Base-by-base conservation (phyloP, 441 rosid genomes). In the Croton setiger region DNA sequence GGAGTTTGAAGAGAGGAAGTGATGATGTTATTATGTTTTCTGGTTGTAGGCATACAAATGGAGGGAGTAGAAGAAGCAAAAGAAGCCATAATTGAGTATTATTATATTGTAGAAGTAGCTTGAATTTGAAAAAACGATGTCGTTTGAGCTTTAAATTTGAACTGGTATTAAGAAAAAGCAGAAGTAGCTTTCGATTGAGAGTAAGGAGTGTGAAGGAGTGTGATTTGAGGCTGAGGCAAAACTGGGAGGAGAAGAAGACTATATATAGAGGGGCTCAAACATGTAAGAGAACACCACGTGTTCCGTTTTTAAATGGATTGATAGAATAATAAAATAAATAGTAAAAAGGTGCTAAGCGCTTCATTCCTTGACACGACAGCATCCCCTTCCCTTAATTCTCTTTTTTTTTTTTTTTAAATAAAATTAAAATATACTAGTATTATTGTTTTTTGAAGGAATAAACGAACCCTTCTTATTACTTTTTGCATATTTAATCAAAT, bases 1-100 rank as follows among this genome's bases (percentile, higher is more conserved):
- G 77, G 82, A 27, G 85, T 70, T 49, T 72, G 83, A 45, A 81
- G 76, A 2, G 87, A 66, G 69, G 73, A 75, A 10, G 75, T 59
- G 63, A 79, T 53, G 62, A 27, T 27, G 31, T 27, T 27, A 27
- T 69, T 73, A 36, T 71, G 64, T 51, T 68, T 83, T 27, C 59
- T 64, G 52, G 63, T 62, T 35, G 70, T 62, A 39, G 70, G 66
- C 71, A 51, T 77, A 1, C 35, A 43, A 67, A 71, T 51, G 49
- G 65, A 48, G n/a, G 5, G 18, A 35, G 10, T 60, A 35, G 5
- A 60, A 33, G 51, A 56, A 71, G 64, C 20, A 61, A 75, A 8
- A 31, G 2, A 23, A 33, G 66, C 53, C 3, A 63, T 21, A 47
- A 1, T 23, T 43, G 3, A 5, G 18, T 37, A 4, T 37, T 4